These are phyloP conservation scores for Emericellopsis terricola DNA, from an alignment of 495 filamentous ascomycete species.

Conservation along the genomic window DNA sequence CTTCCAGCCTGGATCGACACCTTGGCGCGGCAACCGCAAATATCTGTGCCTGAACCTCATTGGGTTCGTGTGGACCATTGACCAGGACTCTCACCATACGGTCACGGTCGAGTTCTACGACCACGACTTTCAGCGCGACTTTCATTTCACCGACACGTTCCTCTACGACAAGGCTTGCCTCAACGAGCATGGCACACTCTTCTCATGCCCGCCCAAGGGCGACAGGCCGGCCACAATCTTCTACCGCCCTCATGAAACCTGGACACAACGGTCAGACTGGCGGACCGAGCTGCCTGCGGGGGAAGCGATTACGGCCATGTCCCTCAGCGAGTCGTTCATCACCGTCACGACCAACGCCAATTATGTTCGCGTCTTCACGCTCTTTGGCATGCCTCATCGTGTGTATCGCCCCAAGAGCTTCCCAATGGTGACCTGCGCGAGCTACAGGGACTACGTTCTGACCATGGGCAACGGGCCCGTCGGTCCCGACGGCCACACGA, in stretches of 20 bases:
- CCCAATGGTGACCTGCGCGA: constrained; percentile 78
- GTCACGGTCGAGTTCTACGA: constrained; percentile 98
- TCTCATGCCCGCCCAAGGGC: constrained; percentile 59
- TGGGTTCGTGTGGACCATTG: constrained; percentile 91
- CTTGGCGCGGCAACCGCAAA: constrained; percentile 83
- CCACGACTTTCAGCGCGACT: constrained; percentile 74
- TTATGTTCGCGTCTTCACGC: constrained; percentile 82
- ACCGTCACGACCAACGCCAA: constrained; percentile 68
- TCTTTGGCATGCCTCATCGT: constrained; percentile 76
- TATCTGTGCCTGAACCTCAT: constrained; percentile 89
- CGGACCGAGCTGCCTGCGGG: constrained; percentile 64
- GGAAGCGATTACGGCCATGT: constrained; percentile 68
- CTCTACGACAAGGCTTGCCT: constrained; percentile 90
- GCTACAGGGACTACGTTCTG: constrained; percentile 85
- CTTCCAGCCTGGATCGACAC: constrained; percentile 87
- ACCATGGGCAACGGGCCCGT: constrained; percentile 86
- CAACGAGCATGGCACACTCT: constrained; percentile 68
- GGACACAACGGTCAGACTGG: constrained; percentile 86
- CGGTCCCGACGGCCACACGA: constrained; percentile 52
- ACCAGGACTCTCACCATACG: constrained; percentile 86
- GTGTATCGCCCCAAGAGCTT: constrained; percentile 81
- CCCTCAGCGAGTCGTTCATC: constrained; percentile 81
- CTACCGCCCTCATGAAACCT: constrained; percentile 92
- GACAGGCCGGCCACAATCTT: constrained; percentile 67
- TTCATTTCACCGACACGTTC: constrained; percentile 93